Base-by-base conservation (phyloP, 2,329 filamentous ascomycete genomes). In the Cordyceps tenuipes region DNA sequence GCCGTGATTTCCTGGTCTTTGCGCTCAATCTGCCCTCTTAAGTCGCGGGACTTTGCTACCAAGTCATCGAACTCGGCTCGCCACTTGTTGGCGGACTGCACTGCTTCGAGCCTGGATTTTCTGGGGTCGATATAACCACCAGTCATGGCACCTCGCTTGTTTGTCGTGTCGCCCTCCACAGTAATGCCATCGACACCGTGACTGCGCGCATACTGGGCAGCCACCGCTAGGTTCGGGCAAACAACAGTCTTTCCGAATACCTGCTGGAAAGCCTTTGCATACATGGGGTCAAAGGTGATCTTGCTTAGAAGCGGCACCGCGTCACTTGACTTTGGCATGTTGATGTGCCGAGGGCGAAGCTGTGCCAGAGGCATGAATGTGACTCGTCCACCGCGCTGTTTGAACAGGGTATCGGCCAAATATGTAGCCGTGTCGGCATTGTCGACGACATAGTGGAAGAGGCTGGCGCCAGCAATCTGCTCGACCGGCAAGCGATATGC, bases 391-490 rank as follows among this genome's bases (percentile, higher is more conserved):
- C 89, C 88, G 62, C 86, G 88, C 65, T 90, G 85, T 64, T 86
- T 87, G 70, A 91, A 88, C 31, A 99, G 79, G 15, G 86, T 82
- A 65, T 93, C 88, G 48, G 94, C 85, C 39, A 97, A 83, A 65
- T 85, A 84, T 1, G 90, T 91, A 0, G 92, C 91, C 0, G 92
- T 97, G 46, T 89, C 85, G 62, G 95, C 91, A 54, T 88, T 93
- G 71, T 99, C 93, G 48, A 97, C 93, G 12, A 99, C 86, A 65
- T 96, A 96, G 73, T 99, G 91, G 75, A 99, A 99, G 9, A 99
- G 80, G 70, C 91, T 96, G 64, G 87, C 87, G 19, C 94, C 94
- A 2, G 93, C 94, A 56, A 92, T 94, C 66, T 96, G 91, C 74
- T 99, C 94, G 10, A 95, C 88, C 2, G 94, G 91, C 12, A 92